Conservation (phyloP, 257 asterid species). For the Lycium barbarum region DNA sequence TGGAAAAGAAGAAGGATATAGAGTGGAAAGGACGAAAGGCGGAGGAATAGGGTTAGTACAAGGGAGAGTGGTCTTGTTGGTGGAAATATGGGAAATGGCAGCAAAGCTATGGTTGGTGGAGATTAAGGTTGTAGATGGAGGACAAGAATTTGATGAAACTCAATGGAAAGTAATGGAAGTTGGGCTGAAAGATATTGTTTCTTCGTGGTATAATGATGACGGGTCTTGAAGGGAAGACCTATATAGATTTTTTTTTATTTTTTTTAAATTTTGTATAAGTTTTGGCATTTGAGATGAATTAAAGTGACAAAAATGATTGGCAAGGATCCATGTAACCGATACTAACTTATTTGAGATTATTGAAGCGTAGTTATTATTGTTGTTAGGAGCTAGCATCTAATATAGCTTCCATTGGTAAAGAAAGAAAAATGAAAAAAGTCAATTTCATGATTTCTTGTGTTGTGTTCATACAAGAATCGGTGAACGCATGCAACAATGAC, state of each 20-base stretch:
- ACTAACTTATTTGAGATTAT: no score
- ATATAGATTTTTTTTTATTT: no score
- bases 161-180: conserved; percentile 65
- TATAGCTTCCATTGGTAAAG: no score
- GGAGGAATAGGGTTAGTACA: conserved; percentile 66
- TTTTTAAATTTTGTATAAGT: no score
- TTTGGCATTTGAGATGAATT: no score
- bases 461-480: not conserved
- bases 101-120: conserved; percentile 69
- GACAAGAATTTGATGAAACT: conserved; percentile 54
- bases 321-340: no score
- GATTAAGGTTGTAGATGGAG: conserved; percentile 61
- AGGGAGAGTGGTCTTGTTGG: conserved; percentile 54
- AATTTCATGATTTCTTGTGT: not conserved
- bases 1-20: conserved; percentile 66
- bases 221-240: conserved; percentile 36
- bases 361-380: no score
- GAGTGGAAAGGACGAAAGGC: conserved; percentile 50
- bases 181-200: conserved; percentile 58
- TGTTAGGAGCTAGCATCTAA: not conserved
- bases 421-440: no score
- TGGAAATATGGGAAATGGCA: conserved; percentile 66
- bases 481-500: not conserved
- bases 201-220: conserved; percentile 51
- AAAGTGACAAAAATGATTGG: no score